Percentiles rank a stretch among this genome's conserved stretches.
Conservation (phyloP, 345 rosid genomes). For the Linum lewisii region DNA sequence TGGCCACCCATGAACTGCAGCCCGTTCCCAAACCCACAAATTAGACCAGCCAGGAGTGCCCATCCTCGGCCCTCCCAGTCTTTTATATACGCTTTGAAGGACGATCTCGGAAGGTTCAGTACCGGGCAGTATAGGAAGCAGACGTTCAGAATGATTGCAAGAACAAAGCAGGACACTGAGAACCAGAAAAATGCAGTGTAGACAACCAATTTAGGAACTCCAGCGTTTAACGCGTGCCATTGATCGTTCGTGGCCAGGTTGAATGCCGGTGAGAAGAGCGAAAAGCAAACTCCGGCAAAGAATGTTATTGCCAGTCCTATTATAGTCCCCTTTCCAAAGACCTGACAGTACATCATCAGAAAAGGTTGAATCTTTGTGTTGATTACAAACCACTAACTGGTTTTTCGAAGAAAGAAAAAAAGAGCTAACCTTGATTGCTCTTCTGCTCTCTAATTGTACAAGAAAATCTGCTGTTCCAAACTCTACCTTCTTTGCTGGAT, state of each 20-base stretch:
- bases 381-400: too few relatives aligned
- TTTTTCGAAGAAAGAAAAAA: neutral
- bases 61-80: constrained; percentile 81
- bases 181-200: constrained; percentile 77
- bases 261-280: constrained; percentile 83
- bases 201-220: constrained; percentile 60
- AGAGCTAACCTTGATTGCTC: constrained; percentile 7
- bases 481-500: neutral
- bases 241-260: constrained; percentile 87
- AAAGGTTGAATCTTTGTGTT: too few relatives aligned
- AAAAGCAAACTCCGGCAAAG: constrained; percentile 69
- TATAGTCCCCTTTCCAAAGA: constrained; percentile 55
- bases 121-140: constrained; percentile 56
- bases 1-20: constrained; percentile 89
- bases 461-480: constrained; percentile 8
- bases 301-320: constrained; percentile 50
- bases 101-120: constrained; percentile 46
- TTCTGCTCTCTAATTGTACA: constrained; percentile 4
- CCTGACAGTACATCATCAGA: too few relatives aligned
- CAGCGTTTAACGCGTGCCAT: constrained; percentile 58
- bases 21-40: constrained; percentile 80
- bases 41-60: constrained; percentile 70
- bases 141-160: constrained; percentile 51
- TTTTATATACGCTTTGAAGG: constrained; percentile 50
- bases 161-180: constrained; percentile 47